A percentile compares a stretch with the other conserved stretches of the same genome.
These are phyloP conservation scores for Brassica napus DNA, from an alignment of 345 rosid genomes.

Conservation along the genomic window Da-Ae NC_063452.1:4554001-4554500, in stretches of 20 bases:
- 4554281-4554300: neutral
- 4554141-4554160: constrained; percentile 43
- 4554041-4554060: constrained; percentile 49
- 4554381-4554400: constrained; percentile 5
- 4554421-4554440: constrained; percentile 9
- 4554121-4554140: constrained; percentile 50
- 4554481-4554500: constrained; percentile 47
- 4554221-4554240: neutral
- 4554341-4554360: neutral
- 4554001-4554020: constrained; percentile 50
- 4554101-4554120: constrained; percentile 47
- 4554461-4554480: constrained; percentile 51
- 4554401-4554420: constrained; percentile 48
- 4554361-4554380: neutral
- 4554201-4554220: constrained; percentile 25
- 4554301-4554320: constrained; percentile 28
- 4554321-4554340: constrained; percentile 16
- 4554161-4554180: constrained; percentile 40
- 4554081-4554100: constrained; percentile 31
- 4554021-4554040: constrained; percentile 39
- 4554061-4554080: constrained; percentile 40
- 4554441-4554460: constrained; percentile 38
- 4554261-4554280: neutral
- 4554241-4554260: neutral
- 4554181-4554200: constrained; percentile 43